Conservation (phyloP, 345 rosid genomes). For the Populus pruinosa region DNA sequence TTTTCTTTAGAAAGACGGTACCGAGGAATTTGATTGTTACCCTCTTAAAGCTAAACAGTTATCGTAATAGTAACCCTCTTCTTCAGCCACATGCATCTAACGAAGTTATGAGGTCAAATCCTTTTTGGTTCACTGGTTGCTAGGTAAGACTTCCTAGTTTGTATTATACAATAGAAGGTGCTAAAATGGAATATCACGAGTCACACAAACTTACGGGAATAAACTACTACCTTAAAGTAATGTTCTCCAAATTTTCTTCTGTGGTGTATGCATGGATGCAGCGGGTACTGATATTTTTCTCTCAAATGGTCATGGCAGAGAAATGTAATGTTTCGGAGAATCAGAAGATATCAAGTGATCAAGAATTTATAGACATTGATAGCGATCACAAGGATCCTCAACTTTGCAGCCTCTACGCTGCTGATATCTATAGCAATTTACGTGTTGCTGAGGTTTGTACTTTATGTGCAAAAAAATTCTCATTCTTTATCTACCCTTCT, state of each 20-base stretch:
- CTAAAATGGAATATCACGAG: neutral
- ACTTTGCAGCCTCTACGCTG: conserved; percentile 73
- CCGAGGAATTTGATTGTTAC: neutral
- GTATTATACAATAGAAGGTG: neutral
- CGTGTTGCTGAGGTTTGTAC: conserved; percentile 76
- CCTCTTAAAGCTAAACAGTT: neutral
- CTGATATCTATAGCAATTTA: conserved; percentile 62
- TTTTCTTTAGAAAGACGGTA: neutral
- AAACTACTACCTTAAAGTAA: neutral
- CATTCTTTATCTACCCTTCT: neutral
- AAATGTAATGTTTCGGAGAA: conserved; percentile 28
- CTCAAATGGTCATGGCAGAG: conserved; percentile 37
- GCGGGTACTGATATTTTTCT: conserved; percentile 10
- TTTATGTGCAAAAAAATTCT: neutral
- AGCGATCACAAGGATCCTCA: conserved; percentile 56
- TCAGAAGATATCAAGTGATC: conserved; percentile 29
- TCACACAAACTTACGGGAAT: neutral
- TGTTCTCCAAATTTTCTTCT: neutral
- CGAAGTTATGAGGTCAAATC: neutral
- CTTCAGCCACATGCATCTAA: neutral
- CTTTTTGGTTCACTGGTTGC: conserved; percentile 6
- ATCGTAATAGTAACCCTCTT: neutral
- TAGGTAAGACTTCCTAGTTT: neutral
- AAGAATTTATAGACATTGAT: conserved; percentile 57
- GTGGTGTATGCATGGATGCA: conserved; percentile 3